Percentiles rank a stretch among this genome's conserved stretches.
phyloP scores from a whole-genome alignment of 2,329 filamentous ascomycete genomes.

The Aspergillus glaucus region DNA sequence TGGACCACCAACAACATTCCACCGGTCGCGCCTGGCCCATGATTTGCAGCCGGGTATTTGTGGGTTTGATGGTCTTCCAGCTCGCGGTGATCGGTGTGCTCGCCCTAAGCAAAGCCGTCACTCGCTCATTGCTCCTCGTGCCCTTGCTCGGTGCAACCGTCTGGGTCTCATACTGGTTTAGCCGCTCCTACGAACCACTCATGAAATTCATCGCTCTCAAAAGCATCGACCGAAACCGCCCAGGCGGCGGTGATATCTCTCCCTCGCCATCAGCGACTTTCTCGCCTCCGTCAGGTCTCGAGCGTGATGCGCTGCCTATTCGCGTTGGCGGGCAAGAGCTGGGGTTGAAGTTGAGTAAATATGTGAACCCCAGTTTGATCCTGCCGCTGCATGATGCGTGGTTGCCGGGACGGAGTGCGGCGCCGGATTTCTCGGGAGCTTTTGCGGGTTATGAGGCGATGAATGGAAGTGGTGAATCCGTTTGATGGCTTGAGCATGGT shows the following conservation, averaged over 20 bases:
- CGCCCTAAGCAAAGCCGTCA: conserved; percentile 66
- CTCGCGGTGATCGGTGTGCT: conserved; percentile 84
- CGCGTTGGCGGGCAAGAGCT: conserved; percentile 36
- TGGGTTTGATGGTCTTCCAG: conserved; percentile 84
- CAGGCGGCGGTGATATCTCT: conserved; percentile 34
- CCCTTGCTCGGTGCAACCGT: conserved; percentile 74
- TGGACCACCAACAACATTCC: conserved; percentile 70
- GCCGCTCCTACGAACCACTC: conserved; percentile 74
- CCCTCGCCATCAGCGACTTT: conserved; percentile 32
- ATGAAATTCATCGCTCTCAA: conserved; percentile 88
- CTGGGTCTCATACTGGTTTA: conserved; percentile 84
- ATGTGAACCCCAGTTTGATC: conserved; percentile 43
- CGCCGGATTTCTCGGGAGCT: not conserved
- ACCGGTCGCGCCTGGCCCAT: conserved; percentile 94
- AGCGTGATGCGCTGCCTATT: conserved; percentile 38
- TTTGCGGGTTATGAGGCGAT: not conserved
- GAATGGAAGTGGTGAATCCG: not conserved
- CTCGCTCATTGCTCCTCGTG: conserved; percentile 63
- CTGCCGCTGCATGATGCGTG: conserved; percentile 40
- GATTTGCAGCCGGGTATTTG: conserved; percentile 84
- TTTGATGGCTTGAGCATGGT: not conserved
- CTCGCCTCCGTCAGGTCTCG: conserved; percentile 38
- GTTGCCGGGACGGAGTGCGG: conserved; percentile 28
- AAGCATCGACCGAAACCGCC: conserved; percentile 64
- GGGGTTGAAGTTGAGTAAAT: conserved; percentile 37